These are phyloP conservation scores for Lipomyces starkeyi DNA, from an alignment of 805 yeast genomes.

Conservation along the genomic window DNA sequence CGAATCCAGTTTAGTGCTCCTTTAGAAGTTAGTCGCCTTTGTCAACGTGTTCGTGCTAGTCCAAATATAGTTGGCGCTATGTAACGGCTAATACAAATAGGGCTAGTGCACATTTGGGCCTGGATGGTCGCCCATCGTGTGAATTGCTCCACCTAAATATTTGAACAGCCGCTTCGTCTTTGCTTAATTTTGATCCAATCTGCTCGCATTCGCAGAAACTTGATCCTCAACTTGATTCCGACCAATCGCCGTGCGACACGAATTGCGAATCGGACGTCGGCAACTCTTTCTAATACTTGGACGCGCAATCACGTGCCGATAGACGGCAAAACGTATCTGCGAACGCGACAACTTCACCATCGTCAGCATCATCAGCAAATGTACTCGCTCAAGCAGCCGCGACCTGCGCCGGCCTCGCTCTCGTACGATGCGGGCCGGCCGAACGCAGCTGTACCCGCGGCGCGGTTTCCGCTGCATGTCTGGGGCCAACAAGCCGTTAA, in stretches of 20 bases:
- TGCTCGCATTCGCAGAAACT: not conserved
- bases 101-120: not conserved
- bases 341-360: not conserved
- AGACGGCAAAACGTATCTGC: not conserved
- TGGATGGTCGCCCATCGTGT: not conserved
- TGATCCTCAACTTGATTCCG: not conserved
- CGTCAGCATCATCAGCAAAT: not conserved
- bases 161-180: not conserved
- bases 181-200: not conserved
- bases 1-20: not conserved
- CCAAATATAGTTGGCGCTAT: not conserved
- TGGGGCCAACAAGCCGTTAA: slow-evolving; percentile 21
- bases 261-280: not conserved
- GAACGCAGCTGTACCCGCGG: slow-evolving; percentile 15
- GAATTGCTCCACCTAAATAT: slow-evolving; percentile 2
- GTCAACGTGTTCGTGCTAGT: not conserved
- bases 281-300: not conserved
- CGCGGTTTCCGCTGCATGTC: slow-evolving; percentile 21
- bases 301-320: not conserved
- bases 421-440: slow-evolving; percentile 30
- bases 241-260: not conserved
- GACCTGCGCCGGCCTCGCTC: slow-evolving; percentile 14
- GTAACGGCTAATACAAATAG: not conserved
- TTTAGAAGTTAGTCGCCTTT: not conserved
- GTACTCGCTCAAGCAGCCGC: not conserved